Evolutionary conservation across 1,139 yeast species (phyloP).

Genomic region (Yamadazyma atmosphaerica): DNA sequence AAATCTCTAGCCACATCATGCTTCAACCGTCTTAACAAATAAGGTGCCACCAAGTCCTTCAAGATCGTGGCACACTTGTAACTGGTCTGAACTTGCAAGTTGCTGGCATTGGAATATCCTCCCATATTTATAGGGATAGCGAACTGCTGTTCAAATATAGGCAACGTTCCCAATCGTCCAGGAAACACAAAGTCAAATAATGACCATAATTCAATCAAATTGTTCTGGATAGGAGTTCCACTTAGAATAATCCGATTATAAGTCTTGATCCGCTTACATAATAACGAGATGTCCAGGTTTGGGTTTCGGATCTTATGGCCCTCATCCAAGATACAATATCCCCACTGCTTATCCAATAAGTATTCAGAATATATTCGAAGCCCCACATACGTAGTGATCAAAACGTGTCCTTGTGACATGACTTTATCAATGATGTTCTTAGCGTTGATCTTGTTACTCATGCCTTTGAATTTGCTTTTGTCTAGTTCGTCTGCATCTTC

Average conservation of each 20-base stretch:
- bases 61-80: slow-evolving; percentile 93
- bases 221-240: slow-evolving; percentile 96
- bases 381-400: slow-evolving; percentile 92
- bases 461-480: slow-evolving; percentile 21
- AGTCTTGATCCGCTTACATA: slow-evolving; percentile 81
- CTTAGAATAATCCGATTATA: slow-evolving; percentile 82
- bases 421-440: slow-evolving; percentile 51
- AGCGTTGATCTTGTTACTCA: slow-evolving; percentile 42
- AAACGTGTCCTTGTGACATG: slow-evolving; percentile 67
- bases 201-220: slow-evolving; percentile 89
- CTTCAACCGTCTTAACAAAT: slow-evolving; percentile 80
- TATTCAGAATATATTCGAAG: slow-evolving; percentile 71
- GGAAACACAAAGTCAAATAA: slow-evolving; percentile 94
- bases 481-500: slow-evolving; percentile 45
- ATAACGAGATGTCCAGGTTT: slow-evolving; percentile 80
- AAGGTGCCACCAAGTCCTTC: slow-evolving; percentile 87
- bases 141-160: slow-evolving; percentile 90
- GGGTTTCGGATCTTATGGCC: slow-evolving; percentile 98
- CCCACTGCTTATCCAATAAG: slow-evolving; percentile 77
- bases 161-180: slow-evolving; percentile 89
- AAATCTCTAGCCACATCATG: slow-evolving; percentile 95
- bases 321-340: slow-evolving; percentile 88
- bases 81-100: slow-evolving; percentile 94
- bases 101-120: slow-evolving; percentile 97
- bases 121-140: slow-evolving; percentile 93